A percentile compares a stretch with the other conserved stretches of the same genome.
Evolutionary conservation across 371 early-diverging fungal genomes (phyloP).

Genomic region (Apophysomyces trapeziformis): DNA sequence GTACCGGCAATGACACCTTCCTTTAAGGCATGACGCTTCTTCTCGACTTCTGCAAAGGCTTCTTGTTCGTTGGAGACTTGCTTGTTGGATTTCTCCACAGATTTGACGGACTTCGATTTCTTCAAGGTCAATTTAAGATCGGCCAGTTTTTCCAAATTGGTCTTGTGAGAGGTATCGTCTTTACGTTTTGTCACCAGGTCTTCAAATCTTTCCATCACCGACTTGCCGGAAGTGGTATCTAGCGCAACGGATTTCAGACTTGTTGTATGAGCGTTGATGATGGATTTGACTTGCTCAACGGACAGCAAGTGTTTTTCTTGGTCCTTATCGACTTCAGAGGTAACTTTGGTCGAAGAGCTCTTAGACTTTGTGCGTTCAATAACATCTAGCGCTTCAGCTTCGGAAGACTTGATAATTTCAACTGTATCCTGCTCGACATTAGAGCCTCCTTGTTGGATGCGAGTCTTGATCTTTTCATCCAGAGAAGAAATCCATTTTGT

Average conservation of each 20-base stretch:
- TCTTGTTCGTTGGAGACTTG: conserved; percentile 4
- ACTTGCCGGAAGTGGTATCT: conserved; percentile 1
- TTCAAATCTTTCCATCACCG: conserved; percentile 4
- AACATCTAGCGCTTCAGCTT: neutral
- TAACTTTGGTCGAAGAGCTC: neutral
- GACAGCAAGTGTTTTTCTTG: neutral
- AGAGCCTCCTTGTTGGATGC: conserved; percentile 10
- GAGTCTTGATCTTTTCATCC: neutral
- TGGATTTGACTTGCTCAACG: conserved; percentile 9
- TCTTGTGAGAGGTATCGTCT: neutral
- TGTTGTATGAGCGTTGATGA: neutral
- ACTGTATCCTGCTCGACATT: conserved; percentile 1
- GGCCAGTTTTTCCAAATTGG: conserved; percentile 19
- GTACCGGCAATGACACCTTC: conserved; percentile 23
- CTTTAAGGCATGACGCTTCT: neutral
- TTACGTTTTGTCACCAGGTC: neutral
- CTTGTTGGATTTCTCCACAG: neutral
- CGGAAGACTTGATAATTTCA: neutral
- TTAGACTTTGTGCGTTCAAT: conserved; percentile 3
- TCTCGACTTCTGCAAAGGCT: neutral
- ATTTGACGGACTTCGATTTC: neutral
- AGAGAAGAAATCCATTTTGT: neutral
- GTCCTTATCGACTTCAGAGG: neutral
- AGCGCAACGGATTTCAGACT: neutral
- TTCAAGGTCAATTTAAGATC: neutral